These are phyloP conservation scores for Cornus kousa DNA, from an alignment of 148 eudicot species.

Conservation along the genomic window DNA sequence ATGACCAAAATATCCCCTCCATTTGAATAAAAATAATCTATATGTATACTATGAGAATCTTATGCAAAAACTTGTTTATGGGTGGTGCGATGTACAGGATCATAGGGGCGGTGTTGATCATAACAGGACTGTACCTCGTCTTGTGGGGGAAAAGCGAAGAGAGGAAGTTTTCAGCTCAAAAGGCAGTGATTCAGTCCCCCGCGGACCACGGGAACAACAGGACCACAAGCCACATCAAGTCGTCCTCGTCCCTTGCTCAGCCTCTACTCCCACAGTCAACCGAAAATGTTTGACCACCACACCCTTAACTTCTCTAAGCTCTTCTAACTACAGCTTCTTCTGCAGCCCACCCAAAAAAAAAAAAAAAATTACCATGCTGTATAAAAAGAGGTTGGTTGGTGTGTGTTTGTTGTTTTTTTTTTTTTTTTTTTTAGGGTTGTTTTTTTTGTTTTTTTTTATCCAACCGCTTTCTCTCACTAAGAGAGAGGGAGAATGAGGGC, in stretches of 20 bases:
- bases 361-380: conserved; percentile 3
- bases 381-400: conserved; percentile 24
- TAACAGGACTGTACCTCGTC: conserved; percentile 82
- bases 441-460: not conserved
- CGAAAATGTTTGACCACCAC: conserved; percentile 51
- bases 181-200: conserved; percentile 50
- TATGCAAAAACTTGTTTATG: not conserved
- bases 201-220: conserved; percentile 60
- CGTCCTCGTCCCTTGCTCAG: conserved; percentile 66
- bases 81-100: conserved; percentile 52
- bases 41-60: no score
- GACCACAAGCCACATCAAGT: conserved; percentile 45
- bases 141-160: conserved; percentile 95
- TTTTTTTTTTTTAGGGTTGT: not conserved
- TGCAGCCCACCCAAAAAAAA: not conserved
- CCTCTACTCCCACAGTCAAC: conserved; percentile 77
- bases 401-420: conserved; percentile 28
- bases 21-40: no score
- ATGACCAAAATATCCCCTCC: not conserved
- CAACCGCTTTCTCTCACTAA: conserved; percentile 33
- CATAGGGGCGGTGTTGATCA: conserved; percentile 87
- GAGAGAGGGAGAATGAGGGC: conserved; percentile 19
- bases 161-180: conserved; percentile 50
- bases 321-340: not conserved
- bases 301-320: not conserved